phyloP scores from a whole-genome alignment of 2,329 filamentous ascomycete species.

The Grosmannia huntii region DNA sequence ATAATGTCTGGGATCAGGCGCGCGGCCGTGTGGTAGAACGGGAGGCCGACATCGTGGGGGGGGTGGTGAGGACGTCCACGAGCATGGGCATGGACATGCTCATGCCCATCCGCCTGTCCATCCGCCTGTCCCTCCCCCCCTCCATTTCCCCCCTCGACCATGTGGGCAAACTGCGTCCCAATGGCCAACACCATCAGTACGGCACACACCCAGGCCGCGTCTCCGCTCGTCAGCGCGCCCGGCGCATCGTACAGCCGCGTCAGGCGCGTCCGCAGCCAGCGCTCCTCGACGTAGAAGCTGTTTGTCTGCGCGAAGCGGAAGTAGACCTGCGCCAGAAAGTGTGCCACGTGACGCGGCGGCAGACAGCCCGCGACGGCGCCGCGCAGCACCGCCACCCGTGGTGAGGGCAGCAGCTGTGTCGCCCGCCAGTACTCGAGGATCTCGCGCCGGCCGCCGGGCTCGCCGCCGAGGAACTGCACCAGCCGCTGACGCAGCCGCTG shows the following conservation, averaged over 20 bases:
- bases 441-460: conserved; percentile 1
- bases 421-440: conserved; percentile 8
- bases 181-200: conserved; percentile 35
- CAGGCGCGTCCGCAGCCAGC: conserved; percentile 28
- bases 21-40: conserved; percentile 43
- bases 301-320: conserved; percentile 35
- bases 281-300: conserved; percentile 33
- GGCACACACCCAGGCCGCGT: conserved; percentile 30
- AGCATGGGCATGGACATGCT: too few species aligned
- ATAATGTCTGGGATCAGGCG: conserved; percentile 44
- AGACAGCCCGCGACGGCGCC: conserved; percentile 23
- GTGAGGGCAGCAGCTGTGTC: conserved; percentile 29
- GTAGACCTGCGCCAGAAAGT: conserved; percentile 32
- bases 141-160: conserved; percentile 26
- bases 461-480: not conserved
- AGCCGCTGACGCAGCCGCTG: conserved; percentile 22
- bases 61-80: too few species aligned
- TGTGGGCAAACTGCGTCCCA: conserved; percentile 37
- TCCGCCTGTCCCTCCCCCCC: too few species aligned
- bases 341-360: conserved; percentile 32
- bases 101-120: too few species aligned
- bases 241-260: conserved; percentile 28
- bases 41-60: conserved; percentile 40
- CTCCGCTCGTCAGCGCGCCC: conserved; percentile 23
- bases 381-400: conserved; percentile 21